Evolutionary conservation across 2,329 filamentous ascomycete genomes (phyloP).

Genomic region (Blastomyces emzantsi): DNA sequence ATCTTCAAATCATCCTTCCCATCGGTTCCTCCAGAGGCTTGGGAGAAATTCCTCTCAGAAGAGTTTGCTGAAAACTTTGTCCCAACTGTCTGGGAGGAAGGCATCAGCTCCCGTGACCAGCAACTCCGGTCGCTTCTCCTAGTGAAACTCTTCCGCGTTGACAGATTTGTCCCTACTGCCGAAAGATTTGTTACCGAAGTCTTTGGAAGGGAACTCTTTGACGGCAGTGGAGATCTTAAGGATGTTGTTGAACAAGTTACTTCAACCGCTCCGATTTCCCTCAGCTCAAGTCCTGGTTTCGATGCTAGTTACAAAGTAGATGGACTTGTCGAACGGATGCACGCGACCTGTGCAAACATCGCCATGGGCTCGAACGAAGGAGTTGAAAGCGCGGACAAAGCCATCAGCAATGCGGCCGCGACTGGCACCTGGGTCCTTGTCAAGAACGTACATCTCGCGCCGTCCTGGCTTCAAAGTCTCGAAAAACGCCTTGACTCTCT

Average conservation of each 20-base stretch:
- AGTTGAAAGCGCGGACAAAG: conserved; percentile 85
- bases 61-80: conserved; percentile 81
- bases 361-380: conserved; percentile 99
- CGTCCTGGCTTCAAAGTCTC: conserved; percentile 91
- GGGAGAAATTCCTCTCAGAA: conserved; percentile 74
- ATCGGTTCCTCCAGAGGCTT: conserved; percentile 52
- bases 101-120: conserved; percentile 58
- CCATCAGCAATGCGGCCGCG: conserved; percentile 83
- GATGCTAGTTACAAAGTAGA: conserved; percentile 99
- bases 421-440: conserved; percentile 92
- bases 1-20: conserved; percentile 66
- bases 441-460: conserved; percentile 97
- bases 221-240: conserved; percentile 75
- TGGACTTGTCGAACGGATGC: conserved; percentile 75
- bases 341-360: conserved; percentile 84
- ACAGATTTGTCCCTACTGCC: conserved; percentile 85
- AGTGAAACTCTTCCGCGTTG: conserved; percentile 89
- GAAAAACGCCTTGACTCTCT: conserved; percentile 95
- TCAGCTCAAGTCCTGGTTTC: conserved; percentile 92
- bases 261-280: conserved; percentile 73
- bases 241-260: conserved; percentile 77
- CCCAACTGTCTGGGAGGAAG: conserved; percentile 64
- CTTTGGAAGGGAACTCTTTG: conserved; percentile 74
- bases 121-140: conserved; percentile 76
- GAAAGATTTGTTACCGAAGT: conserved; percentile 83